Percentiles rank a stretch among this genome's conserved stretches.
Conservation (phyloP, 371 early-diverging fungal species). For the Rozella allomycis region DNA sequence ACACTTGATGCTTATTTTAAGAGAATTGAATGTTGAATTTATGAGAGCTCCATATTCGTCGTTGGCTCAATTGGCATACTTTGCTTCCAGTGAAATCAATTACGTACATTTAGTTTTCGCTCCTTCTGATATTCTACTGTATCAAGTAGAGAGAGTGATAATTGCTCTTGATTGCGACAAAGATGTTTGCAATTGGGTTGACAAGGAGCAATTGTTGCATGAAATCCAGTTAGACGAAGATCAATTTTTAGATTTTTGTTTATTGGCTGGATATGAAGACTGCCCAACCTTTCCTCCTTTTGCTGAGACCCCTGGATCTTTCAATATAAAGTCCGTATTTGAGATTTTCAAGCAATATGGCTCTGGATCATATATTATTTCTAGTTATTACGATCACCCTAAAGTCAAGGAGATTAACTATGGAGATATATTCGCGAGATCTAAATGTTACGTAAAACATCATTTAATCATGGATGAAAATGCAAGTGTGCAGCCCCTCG, state of each 20-base stretch:
- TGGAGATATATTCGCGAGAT: constrained; percentile 44
- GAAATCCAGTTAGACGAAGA: constrained; percentile 38
- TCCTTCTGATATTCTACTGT: constrained; percentile 50
- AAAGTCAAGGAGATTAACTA: constrained; percentile 32
- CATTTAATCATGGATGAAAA: constrained; percentile 44
- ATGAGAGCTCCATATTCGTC: constrained; percentile 61
- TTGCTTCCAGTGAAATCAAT: constrained; percentile 45
- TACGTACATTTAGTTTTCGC: constrained; percentile 44
- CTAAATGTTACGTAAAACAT: constrained; percentile 44
- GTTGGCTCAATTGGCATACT: constrained; percentile 56
- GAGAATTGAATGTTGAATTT: constrained; percentile 37
- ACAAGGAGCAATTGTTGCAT: constrained; percentile 35
- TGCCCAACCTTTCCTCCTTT: constrained; percentile 49
- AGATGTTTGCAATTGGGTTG: constrained; percentile 40
- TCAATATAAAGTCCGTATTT: neutral
- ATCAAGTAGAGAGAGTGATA: constrained; percentile 40
- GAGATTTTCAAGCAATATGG: constrained; percentile 44
- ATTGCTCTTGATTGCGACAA: constrained; percentile 38
- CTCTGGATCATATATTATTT: constrained; percentile 48
- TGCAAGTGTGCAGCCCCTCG: constrained; percentile 44
- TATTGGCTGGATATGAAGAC: constrained; percentile 55
- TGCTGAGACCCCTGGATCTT: constrained; percentile 7
- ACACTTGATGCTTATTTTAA: too few species aligned
- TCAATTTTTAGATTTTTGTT: constrained; percentile 57
- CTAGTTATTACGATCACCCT: constrained; percentile 35